A percentile compares a stretch with the other conserved stretches of the same genome.
phyloP scores from a whole-genome alignment of 257 asterid species.

The Echium plantagineum region DNA sequence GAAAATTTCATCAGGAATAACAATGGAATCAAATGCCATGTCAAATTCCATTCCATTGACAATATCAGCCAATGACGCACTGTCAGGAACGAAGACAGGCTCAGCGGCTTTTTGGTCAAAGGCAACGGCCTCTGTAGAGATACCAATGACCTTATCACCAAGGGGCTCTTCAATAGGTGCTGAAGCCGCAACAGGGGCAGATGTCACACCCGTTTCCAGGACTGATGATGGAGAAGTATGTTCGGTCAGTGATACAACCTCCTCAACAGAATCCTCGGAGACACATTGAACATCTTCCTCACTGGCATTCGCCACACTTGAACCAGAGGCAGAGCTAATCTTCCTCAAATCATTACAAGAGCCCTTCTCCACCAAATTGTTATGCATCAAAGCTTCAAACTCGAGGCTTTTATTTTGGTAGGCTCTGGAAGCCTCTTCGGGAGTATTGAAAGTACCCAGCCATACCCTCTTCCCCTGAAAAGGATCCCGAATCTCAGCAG shows the following conservation, averaged over 20 bases:
- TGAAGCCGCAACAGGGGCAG: conserved; percentile 9
- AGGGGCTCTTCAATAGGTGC: background rate
- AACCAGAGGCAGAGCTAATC: conserved; percentile 11
- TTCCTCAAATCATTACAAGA: conserved; percentile 8
- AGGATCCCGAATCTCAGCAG: conserved; percentile 89
- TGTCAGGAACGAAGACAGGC: conserved; percentile 13
- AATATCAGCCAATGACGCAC: conserved; percentile 26
- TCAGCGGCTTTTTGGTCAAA: conserved; percentile 16
- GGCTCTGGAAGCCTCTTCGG: conserved; percentile 66
- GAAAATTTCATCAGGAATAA: conserved; percentile 17
- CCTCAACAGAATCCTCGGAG: conserved; percentile 39
- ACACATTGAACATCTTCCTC: conserved; percentile 7
- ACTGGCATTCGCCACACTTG: conserved; percentile 4
- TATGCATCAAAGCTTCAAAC: conserved; percentile 35
- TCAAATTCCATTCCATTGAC: conserved; percentile 43
- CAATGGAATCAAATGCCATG: conserved; percentile 35
- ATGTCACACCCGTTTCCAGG: conserved; percentile 36
- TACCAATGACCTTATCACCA: background rate
- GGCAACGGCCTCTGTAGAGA: conserved; percentile 1
- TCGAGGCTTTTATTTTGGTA: too few species aligned
- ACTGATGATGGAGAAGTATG: conserved; percentile 45
- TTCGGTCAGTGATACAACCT: conserved; percentile 35
- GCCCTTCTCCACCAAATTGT: conserved; percentile 18
- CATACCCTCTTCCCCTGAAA: conserved; percentile 53
- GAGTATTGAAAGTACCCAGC: conserved; percentile 68